Conservation (phyloP, 2,329 filamentous ascomycete species). For the Claviceps pazoutovae region DNA sequence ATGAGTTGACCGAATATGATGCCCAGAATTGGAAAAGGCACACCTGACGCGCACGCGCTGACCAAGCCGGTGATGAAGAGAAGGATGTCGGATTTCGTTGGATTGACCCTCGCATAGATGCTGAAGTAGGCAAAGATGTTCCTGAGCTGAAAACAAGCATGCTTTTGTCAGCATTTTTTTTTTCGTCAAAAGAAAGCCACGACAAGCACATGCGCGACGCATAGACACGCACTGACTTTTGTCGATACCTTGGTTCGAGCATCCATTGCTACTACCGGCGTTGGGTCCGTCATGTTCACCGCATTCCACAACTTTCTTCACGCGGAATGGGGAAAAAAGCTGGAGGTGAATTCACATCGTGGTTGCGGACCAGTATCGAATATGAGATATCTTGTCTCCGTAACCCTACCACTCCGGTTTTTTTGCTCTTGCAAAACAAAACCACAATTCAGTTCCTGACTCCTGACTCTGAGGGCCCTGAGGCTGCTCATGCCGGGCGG, state of each 20-base stretch:
- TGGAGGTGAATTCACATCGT: not conserved
- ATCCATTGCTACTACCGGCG: not conserved
- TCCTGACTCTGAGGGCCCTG: not conserved
- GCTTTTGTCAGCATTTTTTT: not conserved
- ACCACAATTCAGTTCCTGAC: not conserved
- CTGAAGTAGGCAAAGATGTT: constrained; percentile 2
- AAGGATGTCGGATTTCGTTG: constrained; percentile 8
- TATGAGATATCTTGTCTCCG: not conserved
- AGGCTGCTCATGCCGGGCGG: not conserved
- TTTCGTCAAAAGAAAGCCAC: not conserved
- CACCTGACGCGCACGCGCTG: constrained; percentile 19
- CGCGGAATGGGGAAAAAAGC: not conserved
- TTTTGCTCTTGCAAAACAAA: not conserved
- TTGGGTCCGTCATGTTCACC: not conserved
- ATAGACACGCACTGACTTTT: not conserved
- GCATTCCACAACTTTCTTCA: not conserved
- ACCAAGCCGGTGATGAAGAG: constrained; percentile 8
- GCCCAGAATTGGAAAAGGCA: constrained; percentile 40
- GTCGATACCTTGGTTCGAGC: not conserved
- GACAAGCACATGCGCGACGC: not conserved
- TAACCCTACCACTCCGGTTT: not conserved
- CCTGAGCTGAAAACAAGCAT: not conserved
- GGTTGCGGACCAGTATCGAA: not conserved
- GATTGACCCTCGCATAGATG: constrained; percentile 4
- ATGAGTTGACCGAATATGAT: constrained; percentile 42